Conservation (phyloP, 1,139 yeast species). For the Zygosaccharomyces pseudobailii region DNA sequence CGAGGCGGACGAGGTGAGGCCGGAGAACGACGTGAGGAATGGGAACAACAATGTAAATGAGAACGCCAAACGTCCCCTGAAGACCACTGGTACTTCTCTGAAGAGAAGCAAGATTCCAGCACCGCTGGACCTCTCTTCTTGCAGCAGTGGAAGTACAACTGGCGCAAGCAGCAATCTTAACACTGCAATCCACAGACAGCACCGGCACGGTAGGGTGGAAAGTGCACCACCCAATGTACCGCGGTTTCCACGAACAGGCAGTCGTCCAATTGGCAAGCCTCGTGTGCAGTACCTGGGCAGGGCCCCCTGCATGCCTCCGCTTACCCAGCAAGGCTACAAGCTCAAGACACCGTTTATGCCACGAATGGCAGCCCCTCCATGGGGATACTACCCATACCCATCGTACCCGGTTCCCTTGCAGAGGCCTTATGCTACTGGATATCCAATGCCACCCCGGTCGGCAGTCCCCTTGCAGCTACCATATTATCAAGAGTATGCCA, state of each 20-base stretch:
- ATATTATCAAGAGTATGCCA: constrained; percentile 8
- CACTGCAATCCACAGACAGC: constrained; percentile 4
- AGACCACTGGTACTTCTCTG: constrained; percentile 16
- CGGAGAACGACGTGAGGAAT: background rate
- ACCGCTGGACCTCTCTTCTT: constrained; percentile 14
- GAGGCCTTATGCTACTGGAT: constrained; percentile 5
- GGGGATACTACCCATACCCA: constrained; percentile 10
- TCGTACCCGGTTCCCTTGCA: background rate
- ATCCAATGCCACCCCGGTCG: constrained; percentile 11
- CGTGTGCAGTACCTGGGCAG: constrained; percentile 12
- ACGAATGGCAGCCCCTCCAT: constrained; percentile 7
- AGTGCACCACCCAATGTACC: constrained; percentile 14
- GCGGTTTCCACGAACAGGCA: constrained; percentile 7
- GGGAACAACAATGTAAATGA: constrained; percentile 4
- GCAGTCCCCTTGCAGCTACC: constrained; percentile 15
- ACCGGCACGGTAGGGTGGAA: constrained; percentile 1
- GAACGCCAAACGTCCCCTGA: background rate
- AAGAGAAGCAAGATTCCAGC: constrained; percentile 19
- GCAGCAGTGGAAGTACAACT: constrained; percentile 5
- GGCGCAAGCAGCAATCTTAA: constrained; percentile 4
- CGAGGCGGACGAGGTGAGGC: background rate
- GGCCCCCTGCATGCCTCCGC: constrained; percentile 5
- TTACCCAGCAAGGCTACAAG: constrained; percentile 10
- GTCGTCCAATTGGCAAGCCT: constrained; percentile 9
- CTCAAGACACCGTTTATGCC: constrained; percentile 12